Evolutionary conservation across 2,329 filamentous ascomycete species (phyloP).

Genomic region (Grosmannia serpens): DNA sequence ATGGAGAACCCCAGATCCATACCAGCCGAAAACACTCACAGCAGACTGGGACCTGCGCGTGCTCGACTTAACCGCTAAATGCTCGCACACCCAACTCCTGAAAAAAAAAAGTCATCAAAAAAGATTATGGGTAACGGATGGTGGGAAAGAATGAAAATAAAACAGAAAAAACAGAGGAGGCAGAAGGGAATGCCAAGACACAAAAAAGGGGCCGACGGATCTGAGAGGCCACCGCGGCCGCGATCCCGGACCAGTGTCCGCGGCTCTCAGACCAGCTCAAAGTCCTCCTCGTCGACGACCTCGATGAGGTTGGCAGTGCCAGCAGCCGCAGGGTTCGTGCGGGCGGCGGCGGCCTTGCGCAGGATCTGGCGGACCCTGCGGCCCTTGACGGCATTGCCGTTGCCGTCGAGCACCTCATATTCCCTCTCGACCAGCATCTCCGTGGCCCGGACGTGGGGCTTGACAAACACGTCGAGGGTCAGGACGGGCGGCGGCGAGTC

Average conservation of each 20-base stretch:
- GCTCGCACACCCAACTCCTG: neutral
- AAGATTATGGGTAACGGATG: neutral
- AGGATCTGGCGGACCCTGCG: slow-evolving; percentile 30
- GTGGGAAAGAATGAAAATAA: neutral
- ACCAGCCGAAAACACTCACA: neutral
- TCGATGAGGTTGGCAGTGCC: neutral
- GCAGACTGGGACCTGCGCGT: neutral
- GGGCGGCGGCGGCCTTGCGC: slow-evolving; percentile 16
- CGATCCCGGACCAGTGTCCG: neutral
- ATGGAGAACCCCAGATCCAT: neutral
- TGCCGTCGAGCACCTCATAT: slow-evolving; percentile 34
- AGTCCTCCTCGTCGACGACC: slow-evolving; percentile 13
- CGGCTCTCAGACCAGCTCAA: slow-evolving; percentile 12
- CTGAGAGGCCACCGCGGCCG: neutral
- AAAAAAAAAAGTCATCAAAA: neutral
- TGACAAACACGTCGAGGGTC: slow-evolving; percentile 25
- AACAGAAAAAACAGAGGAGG: no score
- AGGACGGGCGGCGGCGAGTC: slow-evolving; percentile 27
- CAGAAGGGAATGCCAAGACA: neutral
- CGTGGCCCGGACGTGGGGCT: slow-evolving; percentile 25
- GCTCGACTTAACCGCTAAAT: neutral
- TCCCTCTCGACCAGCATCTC: slow-evolving; percentile 35
- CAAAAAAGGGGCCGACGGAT: no score
- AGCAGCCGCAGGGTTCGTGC: neutral
- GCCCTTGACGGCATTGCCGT: slow-evolving; percentile 31